Base-by-base conservation (phyloP, 805 yeast genomes). In the Clavispora fructus region DNA sequence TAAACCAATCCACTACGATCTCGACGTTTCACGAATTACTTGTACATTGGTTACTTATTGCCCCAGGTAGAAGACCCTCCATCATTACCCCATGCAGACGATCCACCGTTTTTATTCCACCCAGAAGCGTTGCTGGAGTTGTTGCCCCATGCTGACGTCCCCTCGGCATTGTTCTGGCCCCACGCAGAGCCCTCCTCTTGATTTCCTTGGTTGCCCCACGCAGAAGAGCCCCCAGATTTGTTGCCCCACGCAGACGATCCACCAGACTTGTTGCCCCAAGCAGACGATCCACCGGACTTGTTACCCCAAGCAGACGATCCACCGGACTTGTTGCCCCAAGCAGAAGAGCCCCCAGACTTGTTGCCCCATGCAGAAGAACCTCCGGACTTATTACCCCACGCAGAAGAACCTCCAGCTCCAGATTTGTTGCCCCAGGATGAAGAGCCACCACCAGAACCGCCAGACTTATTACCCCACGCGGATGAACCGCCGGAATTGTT, bases 11-110 rank as follows among this genome's bases (percentile, higher is more conserved):
- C 19, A 37, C 28, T 19, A 19, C 26, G 23, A 5, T 23, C 13
- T 7, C 8, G 2, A 19, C 19, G n/a, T 2, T 6, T 12, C 35
- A 32, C 35, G 19, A 14, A 32, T 14, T 32, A 32, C n/a, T 32
- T 32, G 35, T 32, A 32, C 35, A 32, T 32, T 32, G 35, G 35
- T 32, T 32, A 32, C 35, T 35, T 16, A 17, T 40, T 38, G 17
- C 47, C 48, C 60, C 60, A 56, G 7, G 44, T 25, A 11, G 48
- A 45, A 32, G 35, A 35, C 33, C 35, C 27, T 14, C 41, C 40
- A 19, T 39, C 17, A 25, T 45, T 43, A 12, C 48, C 48, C 64
- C 74, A 70, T 2, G 77, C 59, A n/a, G 66, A 61, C 9, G 32
- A 29, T 11, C 32, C 32, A 29, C 32, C 32, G 6, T 29, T 29